Base-by-base conservation (phyloP, 305 asterid genomes). In the Solanum hybrid region DNA sequence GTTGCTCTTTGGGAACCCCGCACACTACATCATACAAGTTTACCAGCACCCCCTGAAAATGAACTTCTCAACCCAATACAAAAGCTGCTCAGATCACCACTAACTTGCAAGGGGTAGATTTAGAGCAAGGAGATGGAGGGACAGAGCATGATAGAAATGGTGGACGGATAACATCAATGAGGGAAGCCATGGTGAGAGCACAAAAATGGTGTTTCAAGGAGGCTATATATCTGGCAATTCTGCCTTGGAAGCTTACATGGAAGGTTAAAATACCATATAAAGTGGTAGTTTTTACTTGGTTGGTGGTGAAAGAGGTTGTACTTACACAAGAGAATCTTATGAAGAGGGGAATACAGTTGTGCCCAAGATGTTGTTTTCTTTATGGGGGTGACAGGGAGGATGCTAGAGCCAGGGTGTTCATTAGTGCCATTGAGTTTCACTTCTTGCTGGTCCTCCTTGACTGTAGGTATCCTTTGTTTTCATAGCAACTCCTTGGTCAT, bases 401-500 rank as follows among this genome's bases (percentile, higher is more conserved):
- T 32, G 88, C 51, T 32, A 61, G 78, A 61, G 45, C 77, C 29
- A 12, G 8, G n/a, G 39, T 57, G 33, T 61, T 26, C 78, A 61
- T 85, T 32, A 85, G 76, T 51, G 88, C 12, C 88, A 51, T 22
- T 33, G 13, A 85, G 88, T 61, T 85, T 27, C 88, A 73, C 51
- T 85, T 85, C 78, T 32, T 61, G 78, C 22, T 61, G 88, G 88
- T 85, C 8, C 78, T 57, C 45, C 33, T 57, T 61, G 51, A 61
- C 51, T 85, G 29, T 11, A 31, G 22, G 29, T 6, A 61, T 61
- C 24, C 78, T 57, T 61, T 85, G 88, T 85, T 85, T 22, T 57
- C 76, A 85, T 61, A 85, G 88, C 78, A 85, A 32, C 78, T 85
- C 39, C 88, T 85, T 57, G 45, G 88, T 61, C 78, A 11, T 29